phyloP scores from a whole-genome alignment of 169 alveolate species.

The Perkinsus olseni region DNA sequence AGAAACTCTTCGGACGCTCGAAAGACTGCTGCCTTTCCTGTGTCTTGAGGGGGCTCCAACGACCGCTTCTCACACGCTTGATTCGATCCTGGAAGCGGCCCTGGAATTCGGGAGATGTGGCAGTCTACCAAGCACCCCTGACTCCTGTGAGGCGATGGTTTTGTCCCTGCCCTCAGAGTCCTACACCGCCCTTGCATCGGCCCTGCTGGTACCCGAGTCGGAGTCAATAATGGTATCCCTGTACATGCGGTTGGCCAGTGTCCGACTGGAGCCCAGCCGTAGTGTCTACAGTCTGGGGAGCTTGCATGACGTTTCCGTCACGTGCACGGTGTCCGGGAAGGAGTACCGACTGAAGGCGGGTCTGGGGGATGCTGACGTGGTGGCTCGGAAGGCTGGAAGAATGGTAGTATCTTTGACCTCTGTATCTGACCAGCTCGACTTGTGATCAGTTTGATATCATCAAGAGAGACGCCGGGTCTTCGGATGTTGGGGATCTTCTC shows the following conservation, averaged over 20 bases:
- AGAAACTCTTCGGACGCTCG: too few relatives aligned
- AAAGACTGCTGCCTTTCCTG: too few relatives aligned
- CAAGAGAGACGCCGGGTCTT: too few relatives aligned
- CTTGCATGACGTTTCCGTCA: not conserved
- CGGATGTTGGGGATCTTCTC: not conserved
- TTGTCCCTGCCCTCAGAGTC: too few relatives aligned
- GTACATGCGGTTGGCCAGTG: not conserved
- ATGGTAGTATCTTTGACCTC: not conserved
- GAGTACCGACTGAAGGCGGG: not conserved
- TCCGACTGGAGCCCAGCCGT: not conserved
- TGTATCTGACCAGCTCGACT: too few relatives aligned
- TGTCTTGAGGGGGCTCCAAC: too few relatives aligned
- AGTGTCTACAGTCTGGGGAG: not conserved
- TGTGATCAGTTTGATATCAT: too few relatives aligned
- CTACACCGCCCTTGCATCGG: not conserved
- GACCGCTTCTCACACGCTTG: too few relatives aligned
- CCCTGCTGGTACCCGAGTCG: not conserved
- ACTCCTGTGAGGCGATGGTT: too few relatives aligned
- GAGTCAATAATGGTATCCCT: not conserved
- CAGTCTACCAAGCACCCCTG: too few relatives aligned
- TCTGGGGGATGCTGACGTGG: not conserved
- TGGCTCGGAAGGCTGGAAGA: not conserved
- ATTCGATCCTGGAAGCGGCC: too few relatives aligned
- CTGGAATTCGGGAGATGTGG: too few relatives aligned
- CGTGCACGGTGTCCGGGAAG: not conserved